Conservation (phyloP, 176 grass and related monocot species). For the Panicum miliaceum region DNA sequence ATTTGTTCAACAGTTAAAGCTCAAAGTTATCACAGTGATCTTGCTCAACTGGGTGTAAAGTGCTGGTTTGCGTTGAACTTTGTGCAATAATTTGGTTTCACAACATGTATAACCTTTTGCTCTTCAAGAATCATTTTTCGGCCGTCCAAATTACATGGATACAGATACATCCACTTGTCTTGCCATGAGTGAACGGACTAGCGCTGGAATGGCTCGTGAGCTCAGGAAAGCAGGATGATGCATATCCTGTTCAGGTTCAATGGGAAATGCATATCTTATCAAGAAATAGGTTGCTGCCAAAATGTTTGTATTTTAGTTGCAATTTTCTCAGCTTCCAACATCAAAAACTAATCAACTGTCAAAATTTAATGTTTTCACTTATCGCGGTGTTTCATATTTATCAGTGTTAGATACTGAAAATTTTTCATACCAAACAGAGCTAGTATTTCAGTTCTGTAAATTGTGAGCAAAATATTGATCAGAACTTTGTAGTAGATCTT, state of each 20-base stretch:
- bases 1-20: background rate
- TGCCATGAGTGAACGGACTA: background rate
- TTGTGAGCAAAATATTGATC: too few relatives aligned
- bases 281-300: too few relatives aligned
- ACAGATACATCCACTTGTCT: background rate
- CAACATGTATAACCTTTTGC: background rate
- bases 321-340: background rate
- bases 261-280: too few relatives aligned
- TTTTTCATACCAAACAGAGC: background rate
- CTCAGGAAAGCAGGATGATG: background rate
- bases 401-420: background rate
- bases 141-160: background rate
- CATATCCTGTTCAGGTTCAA: background rate
- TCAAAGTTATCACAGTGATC: background rate
- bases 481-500: too few relatives aligned
- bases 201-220: background rate
- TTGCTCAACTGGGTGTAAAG: constrained; percentile 2
- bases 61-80: background rate
- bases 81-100: background rate
- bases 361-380: background rate
- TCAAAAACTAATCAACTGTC: background rate
- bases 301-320: too few relatives aligned
- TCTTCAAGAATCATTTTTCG: too few relatives aligned
- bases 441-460: too few relatives aligned
- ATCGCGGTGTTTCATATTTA: too few relatives aligned